Evolutionary conservation across 2,329 filamentous ascomycete species (phyloP).

Genomic region (Sporothrix inflata): DNA sequence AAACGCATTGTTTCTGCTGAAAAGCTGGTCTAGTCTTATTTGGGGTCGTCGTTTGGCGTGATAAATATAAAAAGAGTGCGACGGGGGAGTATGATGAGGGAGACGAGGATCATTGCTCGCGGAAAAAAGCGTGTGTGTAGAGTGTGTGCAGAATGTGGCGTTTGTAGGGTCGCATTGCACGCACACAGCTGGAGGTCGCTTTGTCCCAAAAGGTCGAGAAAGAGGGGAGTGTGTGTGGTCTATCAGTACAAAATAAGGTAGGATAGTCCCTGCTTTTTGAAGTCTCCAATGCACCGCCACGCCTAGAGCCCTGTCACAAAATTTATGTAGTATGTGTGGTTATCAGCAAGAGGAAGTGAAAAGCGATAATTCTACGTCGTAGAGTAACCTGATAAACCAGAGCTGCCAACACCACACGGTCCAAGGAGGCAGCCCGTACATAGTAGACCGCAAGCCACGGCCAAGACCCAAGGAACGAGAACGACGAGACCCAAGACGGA

Average conservation of each 20-base stretch:
- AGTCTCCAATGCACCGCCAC: not conserved
- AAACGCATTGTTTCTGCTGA: too few relatives aligned
- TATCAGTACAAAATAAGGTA: not conserved
- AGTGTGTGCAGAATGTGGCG: not conserved
- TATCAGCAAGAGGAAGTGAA: not conserved
- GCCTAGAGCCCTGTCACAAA: not conserved
- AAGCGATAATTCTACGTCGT: too few relatives aligned
- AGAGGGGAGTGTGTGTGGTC: not conserved
- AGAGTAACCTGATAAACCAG: too few relatives aligned
- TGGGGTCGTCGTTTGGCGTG: not conserved
- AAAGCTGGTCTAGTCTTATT: slow-evolving; percentile 8
- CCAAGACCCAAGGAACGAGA: not conserved
- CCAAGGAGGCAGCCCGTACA: not conserved
- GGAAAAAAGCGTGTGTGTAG: not conserved
- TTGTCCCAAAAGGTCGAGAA: not conserved
- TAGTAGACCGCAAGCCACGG: too few relatives aligned
- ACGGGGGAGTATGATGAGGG: not conserved
- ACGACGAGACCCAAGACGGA: not conserved
- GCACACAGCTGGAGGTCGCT: not conserved
- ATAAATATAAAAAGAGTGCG: not conserved
- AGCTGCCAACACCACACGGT: not conserved
- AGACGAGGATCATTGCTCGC: not conserved
- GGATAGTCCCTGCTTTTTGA: not conserved
- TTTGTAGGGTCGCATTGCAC: slow-evolving; percentile 18
- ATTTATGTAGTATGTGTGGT: not conserved